Percentiles rank a stretch among this genome's conserved stretches.
These are phyloP conservation scores for Claviceps humidiphila DNA, from an alignment of 2,329 filamentous ascomycete genomes.

Conservation along the genomic window DNA sequence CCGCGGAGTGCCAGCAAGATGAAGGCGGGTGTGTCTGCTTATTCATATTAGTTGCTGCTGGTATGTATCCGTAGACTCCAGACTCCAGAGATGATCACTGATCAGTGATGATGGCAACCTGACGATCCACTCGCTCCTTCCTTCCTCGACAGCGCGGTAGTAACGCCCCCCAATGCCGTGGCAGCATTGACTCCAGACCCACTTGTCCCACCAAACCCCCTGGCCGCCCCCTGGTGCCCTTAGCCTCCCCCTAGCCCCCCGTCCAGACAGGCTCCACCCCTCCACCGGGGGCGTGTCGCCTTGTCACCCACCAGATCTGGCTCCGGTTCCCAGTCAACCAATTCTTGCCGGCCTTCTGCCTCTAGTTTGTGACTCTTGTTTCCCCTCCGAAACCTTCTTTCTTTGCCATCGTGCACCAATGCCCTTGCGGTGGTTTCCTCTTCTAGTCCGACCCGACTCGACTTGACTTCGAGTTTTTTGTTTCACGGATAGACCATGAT, in stretches of 20 bases:
- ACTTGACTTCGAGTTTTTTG: not conserved
- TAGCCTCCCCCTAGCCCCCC: not conserved
- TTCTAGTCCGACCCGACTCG: not conserved
- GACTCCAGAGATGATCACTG: no score
- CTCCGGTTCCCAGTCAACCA: constrained; percentile 1
- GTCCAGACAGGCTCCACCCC: not conserved
- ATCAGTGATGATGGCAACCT: no score
- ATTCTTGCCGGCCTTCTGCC: not conserved
- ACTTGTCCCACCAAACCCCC: not conserved
- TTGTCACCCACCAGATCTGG: constrained; percentile 3
- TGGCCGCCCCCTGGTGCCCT: not conserved
- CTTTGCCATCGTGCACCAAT: not conserved
- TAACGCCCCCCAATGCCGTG: not conserved
- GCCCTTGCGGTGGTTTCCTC: not conserved
- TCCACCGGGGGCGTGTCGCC: not conserved
- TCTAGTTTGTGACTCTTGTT: not conserved
- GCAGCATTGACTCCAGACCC: not conserved
- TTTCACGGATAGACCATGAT: constrained; percentile 1
- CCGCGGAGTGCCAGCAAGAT: no score
- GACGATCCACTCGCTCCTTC: no score
- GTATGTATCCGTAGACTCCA: no score
- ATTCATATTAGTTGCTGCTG: no score
- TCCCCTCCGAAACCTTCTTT: not conserved
- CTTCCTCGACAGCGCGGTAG: no score
- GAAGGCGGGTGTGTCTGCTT: no score